These are phyloP conservation scores for Rhypophila decipiens DNA, from an alignment of 495 filamentous ascomycete genomes.

Conservation along the genomic window DNA sequence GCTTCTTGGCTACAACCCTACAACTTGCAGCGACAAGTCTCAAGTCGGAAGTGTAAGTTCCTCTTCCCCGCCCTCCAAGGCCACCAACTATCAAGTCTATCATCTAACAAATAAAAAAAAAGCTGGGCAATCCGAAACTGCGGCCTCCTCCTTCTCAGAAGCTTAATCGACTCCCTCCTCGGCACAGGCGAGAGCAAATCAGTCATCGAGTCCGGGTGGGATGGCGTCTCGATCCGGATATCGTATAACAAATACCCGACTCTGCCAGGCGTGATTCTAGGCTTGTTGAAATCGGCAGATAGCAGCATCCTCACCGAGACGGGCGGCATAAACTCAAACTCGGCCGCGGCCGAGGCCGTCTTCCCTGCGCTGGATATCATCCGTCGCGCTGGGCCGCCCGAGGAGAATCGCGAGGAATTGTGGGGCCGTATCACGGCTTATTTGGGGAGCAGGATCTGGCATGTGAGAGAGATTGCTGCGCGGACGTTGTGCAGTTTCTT, in stretches of 20 bases:
- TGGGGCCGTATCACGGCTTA: constrained; percentile 45
- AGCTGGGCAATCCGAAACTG: constrained; percentile 96
- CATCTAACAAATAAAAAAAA: no score
- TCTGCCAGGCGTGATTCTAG: constrained; percentile 60
- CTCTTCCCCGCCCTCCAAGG: constrained; percentile 7
- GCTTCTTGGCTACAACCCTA: constrained; percentile 63
- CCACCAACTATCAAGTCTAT: constrained; percentile 12
- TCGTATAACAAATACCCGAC: constrained; percentile 68
- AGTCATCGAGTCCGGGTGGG: constrained; percentile 44
- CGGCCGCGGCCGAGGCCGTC: constrained; percentile 57
- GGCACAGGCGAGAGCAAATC: constrained; percentile 55
- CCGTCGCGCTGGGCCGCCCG: constrained; percentile 53
- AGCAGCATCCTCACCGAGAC: constrained; percentile 27
- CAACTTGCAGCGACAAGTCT: constrained; percentile 69
- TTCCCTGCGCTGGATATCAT: constrained; percentile 88
- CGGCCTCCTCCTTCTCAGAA: constrained; percentile 80
- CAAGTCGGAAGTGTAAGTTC: constrained; percentile 55
- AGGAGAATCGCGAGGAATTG: constrained; percentile 38
- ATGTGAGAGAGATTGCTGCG: constrained; percentile 84
- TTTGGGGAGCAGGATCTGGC: constrained; percentile 73
- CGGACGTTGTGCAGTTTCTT: constrained; percentile 67
- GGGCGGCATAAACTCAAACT: constrained; percentile 2
- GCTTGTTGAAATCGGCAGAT: constrained; percentile 49
- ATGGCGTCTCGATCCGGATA: constrained; percentile 42
- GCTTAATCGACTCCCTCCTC: constrained; percentile 69